Evolutionary conservation across 495 filamentous ascomycete species (phyloP), one percentile per base, ranked within the genome.

Genomic region (Aspergillus diversus): DNA sequence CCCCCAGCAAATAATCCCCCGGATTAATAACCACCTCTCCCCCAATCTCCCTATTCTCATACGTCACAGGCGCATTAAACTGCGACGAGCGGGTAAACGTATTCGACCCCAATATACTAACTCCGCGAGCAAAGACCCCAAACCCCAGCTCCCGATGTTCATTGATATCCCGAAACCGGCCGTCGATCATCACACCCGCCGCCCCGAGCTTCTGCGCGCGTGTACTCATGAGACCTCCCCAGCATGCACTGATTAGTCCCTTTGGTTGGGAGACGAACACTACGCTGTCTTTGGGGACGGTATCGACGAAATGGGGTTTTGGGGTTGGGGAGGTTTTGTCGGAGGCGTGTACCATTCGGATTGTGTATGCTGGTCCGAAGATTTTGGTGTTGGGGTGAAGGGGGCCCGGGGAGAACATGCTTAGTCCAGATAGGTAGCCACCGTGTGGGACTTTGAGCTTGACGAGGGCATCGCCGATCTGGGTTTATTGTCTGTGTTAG

Each of bases 151-250:
- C 83, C 3, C 80, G 77, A 64, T 89, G 86, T 69, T 88, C 86
- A 50, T 84, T 75, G 6, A 89, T 55, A 61, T 89, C 86, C 8
- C 86, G 73, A 57, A 87, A 77, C 5, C 82, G 74, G 5, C 86
- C 86, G 64, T 89, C 86, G 53, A 89, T 81, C 5, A 89, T 74
- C 37, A 79, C 78, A 12, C 77, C 78, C 5, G 66, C 72, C 5
- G 73, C 76, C 16, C 67, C 69, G 9, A 66, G 66, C 51, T 72
- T 73, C 57, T 79, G 67, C 17, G 86, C 86, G 13, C 84, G 75
- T 0, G 75, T 78, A 27, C 79, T 81, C 85, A 88, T 87, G 9
- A 88, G 72, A 2, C 86, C 84, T 27, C 86, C 86, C 64, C 83
- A 88, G 64, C 82, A 79, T 11, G 85, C 85, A 54, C 85, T 87